Evolutionary conservation across 176 grass and related monocot species (phyloP).

Genomic region (Bromus sterilis): DNA sequence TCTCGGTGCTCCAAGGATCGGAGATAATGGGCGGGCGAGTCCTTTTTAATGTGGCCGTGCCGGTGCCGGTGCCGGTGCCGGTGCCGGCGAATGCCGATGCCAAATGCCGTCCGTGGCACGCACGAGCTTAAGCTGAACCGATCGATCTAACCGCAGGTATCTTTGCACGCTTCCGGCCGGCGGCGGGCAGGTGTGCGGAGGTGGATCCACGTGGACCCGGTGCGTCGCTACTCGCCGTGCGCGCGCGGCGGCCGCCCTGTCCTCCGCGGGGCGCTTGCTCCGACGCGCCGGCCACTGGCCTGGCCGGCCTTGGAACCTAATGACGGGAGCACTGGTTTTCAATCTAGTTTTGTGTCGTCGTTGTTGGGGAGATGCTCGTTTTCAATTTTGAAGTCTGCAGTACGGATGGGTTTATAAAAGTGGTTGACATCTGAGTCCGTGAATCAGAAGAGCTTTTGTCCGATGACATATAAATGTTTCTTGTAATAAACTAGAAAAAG

Average conservation of each 20-base stretch:
- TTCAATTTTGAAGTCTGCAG: neutral
- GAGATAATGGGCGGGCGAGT: neutral
- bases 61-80: neutral
- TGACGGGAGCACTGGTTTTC: neutral
- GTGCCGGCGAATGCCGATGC: neutral
- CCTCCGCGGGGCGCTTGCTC: neutral
- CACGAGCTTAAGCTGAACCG: neutral
- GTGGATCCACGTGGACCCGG: neutral
- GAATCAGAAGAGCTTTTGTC: neutral
- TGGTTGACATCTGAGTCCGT: neutral
- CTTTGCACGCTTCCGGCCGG: neutral
- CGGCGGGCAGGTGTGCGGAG: neutral
- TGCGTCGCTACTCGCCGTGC: neutral
- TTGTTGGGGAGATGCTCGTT: neutral
- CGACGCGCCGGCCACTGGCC: neutral
- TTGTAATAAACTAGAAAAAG: neutral
- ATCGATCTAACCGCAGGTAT: neutral
- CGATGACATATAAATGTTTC: neutral
- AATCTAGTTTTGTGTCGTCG: neutral
- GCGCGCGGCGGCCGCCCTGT: neutral
- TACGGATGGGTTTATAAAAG: neutral
- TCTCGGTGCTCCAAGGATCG: constrained; percentile 27
- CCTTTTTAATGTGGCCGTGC: constrained; percentile 2
- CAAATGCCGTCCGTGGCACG: neutral
- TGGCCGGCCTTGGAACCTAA: neutral